Conservation (phyloP, 257 asterid genomes). For the Penstemon eatonii region DNA sequence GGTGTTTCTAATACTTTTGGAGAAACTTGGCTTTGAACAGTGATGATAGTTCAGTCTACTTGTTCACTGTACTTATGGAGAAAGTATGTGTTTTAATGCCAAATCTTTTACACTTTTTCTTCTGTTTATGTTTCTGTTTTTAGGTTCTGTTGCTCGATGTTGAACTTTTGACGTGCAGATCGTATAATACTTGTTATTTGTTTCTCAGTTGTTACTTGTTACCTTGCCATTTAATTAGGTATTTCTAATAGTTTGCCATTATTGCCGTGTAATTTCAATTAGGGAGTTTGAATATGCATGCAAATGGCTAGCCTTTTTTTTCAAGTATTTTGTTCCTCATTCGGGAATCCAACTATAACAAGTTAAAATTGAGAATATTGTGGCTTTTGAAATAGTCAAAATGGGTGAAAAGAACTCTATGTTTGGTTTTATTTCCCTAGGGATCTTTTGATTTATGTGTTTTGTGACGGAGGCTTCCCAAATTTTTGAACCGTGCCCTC, state of each 20-base stretch:
- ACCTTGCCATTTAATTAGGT: background rate
- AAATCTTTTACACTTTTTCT: background rate
- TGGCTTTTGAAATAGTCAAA: background rate
- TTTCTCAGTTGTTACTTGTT: background rate
- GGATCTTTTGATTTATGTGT: no score
- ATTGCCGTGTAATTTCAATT: background rate
- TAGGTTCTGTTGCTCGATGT: background rate
- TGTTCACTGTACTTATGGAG: constrained; percentile 2
- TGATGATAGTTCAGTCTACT: constrained; percentile 3
- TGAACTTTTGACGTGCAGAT: background rate
- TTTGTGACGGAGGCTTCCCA: no score
- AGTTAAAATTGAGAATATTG: background rate
- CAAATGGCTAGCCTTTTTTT: background rate
- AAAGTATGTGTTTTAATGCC: background rate
- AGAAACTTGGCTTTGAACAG: no score
- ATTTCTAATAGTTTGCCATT: background rate
- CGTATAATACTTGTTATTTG: background rate
- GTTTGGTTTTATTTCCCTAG: background rate
- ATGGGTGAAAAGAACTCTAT: background rate
- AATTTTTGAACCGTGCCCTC: no score
- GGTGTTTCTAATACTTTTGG: no score
- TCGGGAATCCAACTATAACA: background rate
- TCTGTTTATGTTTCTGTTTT: background rate
- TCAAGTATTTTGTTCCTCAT: background rate
- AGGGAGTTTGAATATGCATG: background rate